Conservation (phyloP, 768 basidiomycete species). For the Suillus clintonianus region DNA sequence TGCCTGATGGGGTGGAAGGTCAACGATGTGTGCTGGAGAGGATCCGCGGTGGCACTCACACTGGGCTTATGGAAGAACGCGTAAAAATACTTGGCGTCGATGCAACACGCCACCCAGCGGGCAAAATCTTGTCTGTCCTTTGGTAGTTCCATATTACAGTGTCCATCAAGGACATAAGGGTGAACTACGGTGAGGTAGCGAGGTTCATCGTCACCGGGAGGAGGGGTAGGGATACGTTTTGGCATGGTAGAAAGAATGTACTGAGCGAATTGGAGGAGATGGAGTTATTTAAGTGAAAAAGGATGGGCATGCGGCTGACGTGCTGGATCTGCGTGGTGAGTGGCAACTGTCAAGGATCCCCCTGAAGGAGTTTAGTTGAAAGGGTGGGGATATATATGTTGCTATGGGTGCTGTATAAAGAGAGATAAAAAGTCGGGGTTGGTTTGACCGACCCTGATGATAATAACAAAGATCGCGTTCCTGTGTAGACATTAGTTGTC, state of each 20-base stretch:
- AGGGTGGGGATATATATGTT: background rate
- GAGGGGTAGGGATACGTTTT: conserved; percentile 43
- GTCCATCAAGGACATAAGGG: conserved; percentile 40
- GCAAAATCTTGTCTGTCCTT: conserved; percentile 40
- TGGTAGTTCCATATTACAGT: conserved; percentile 42
- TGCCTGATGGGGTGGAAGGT: conserved; percentile 34
- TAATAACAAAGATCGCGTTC: background rate
- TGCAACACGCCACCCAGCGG: conserved; percentile 45
- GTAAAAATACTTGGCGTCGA: conserved; percentile 34
- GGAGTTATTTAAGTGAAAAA: background rate
- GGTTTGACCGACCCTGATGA: background rate
- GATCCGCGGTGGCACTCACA: conserved; percentile 29
- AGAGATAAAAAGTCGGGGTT: background rate
- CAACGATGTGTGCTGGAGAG: background rate
- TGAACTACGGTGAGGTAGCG: conserved; percentile 45
- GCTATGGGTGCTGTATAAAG: background rate
- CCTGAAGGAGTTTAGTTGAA: background rate
- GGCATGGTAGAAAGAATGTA: conserved; percentile 32
- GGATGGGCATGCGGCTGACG: conserved; percentile 1
- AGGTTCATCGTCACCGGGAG: conserved; percentile 45
- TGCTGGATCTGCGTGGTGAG: background rate
- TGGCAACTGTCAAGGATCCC: background rate
- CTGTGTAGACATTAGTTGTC: background rate
- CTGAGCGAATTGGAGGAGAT: background rate
- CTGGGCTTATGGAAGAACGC: conserved; percentile 47